A percentile compares a stretch with the other conserved stretches of the same genome.
Evolutionary conservation across 805 yeast species (phyloP).

Genomic region (Candida dajiaensis): DNA sequence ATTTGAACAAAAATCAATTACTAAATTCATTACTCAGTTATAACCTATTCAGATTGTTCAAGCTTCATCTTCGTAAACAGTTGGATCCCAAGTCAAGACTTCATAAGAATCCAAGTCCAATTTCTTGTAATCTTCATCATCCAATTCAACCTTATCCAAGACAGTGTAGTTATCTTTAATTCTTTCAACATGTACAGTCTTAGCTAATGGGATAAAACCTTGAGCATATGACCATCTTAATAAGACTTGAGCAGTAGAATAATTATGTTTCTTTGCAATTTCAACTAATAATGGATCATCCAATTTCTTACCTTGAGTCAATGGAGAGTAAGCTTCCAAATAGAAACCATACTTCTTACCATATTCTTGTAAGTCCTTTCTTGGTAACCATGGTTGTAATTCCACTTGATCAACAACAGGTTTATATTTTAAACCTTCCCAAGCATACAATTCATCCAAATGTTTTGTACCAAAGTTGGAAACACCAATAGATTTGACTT

Average conservation of each 20-base stretch:
- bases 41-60: background rate
- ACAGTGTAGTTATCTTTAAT: slow-evolving; percentile 51
- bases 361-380: slow-evolving; percentile 18
- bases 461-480: slow-evolving; percentile 67
- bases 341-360: slow-evolving; percentile 16
- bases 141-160: slow-evolving; percentile 38
- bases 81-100: slow-evolving; percentile 61
- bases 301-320: slow-evolving; percentile 18
- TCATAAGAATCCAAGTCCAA: slow-evolving; percentile 48
- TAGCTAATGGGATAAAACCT: slow-evolving; percentile 68
- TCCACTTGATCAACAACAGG: slow-evolving; percentile 73
- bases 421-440: slow-evolving; percentile 47
- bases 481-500: slow-evolving; percentile 66
- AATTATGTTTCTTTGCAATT: slow-evolving; percentile 29
- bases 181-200: slow-evolving; percentile 49
- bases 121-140: slow-evolving; percentile 33
- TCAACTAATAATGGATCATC: slow-evolving; percentile 17
- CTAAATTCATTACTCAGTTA: too few species aligned
- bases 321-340: slow-evolving; percentile 21
- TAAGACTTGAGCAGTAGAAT: slow-evolving; percentile 56
- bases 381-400: slow-evolving; percentile 23
- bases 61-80: slow-evolving; percentile 5
- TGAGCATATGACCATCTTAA: slow-evolving; percentile 70
- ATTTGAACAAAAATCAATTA: too few species aligned
- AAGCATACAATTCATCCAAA: slow-evolving; percentile 53